Evolutionary conservation across 148 eudicot genomes (phyloP), one percentile per base, ranked within the genome.

Genomic region (Spergularia bocconei): DNA sequence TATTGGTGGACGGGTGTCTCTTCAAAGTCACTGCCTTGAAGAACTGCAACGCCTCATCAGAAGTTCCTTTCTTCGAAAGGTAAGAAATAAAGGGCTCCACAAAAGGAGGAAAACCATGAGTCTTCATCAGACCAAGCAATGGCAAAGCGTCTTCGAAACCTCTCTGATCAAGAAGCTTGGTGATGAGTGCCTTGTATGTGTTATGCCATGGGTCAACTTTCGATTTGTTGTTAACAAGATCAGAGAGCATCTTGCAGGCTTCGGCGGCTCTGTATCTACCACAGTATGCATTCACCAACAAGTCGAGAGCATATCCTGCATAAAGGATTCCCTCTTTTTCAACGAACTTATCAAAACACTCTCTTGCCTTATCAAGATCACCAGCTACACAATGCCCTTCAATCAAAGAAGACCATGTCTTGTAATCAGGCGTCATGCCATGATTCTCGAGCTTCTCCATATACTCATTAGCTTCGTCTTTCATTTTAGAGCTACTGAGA

Each of bases 91-190:
- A 88, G 4, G 97, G 91, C 64, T 87, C 87, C 75, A 90, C 52
- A 55, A 80, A 88, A 50, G 98, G 97, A 41, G 98, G 97, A 74
- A 85, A 90, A 0, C 93, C 98, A 21, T 90, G 84, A 70, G 16
- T 79, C 87, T 88, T 93, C 98, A 93, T 93, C 80, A 86, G 60
- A 50, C 61, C 79, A 69, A 93, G 82, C 29, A 91, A 84, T 41
- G 76, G 73, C 62, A 87, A 78, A 54, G 97, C 94, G 58, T 91
- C 90, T 33, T 80, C 36, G 48, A 91, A 88, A 20, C 82, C 73
- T 17, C 85, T 79, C 39, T 83, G 86, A 65, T 59, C 86, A 77
- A 93, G 53, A n/a, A 93, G 86, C 79, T 87, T 85, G 63, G 61
- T 76, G 36, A 88, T 85, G 62, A 93, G 77, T 20, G 82, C 56